Base-by-base conservation (phyloP, 2,329 filamentous ascomycete species). In the Pseudohalonectria lignicola region DNA sequence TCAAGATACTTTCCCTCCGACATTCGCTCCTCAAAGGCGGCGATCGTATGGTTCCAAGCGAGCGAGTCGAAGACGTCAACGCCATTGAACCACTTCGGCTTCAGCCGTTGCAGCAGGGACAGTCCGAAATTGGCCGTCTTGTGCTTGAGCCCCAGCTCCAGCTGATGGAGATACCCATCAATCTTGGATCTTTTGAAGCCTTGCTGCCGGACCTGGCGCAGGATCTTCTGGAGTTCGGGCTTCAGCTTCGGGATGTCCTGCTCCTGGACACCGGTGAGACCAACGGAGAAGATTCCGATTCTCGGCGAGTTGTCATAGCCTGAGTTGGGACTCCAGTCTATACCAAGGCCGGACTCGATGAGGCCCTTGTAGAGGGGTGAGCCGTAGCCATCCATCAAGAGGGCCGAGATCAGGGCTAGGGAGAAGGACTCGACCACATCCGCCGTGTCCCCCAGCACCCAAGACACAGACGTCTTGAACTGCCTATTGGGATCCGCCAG, bases 61-160 rank as follows among this genome's bases (percentile, higher is more conserved):
- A 98, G 66, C 11, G 86, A 80, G 47, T 94, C 80, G 59, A 96
- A 93, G 0, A 92, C 90, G 55, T 96, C 86, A 4, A 87, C 79
- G 5, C 90, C 92, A 41, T 92, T 93, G 61, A 98, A 96, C 92
- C 92, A 98, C 42, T 83, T 81, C 2, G 86, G 82, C 54, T 94
- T 85, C 7, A 95, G 70, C 31, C 90, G 78, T 49, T 94, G 86
- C 59, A 98, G 76, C 38, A 96, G 74, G 15, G 81, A 80, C 70
- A 95, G 86, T 12, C 92, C 92, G 53, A 98, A 98, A 51, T 83
- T 87, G 39, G 92, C 86, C 1, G 87, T 95, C 67, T 96, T 96
- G 64, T 98, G 87, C 62, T 95, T 95, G 35, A 96, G 64, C 0
- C 80, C 74, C n/a, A 98, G 71, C 55, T 98, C 92, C 4, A 96